phyloP scores from a whole-genome alignment of 257 asterid species.

The Nicotiana tomentosiformis region DNA sequence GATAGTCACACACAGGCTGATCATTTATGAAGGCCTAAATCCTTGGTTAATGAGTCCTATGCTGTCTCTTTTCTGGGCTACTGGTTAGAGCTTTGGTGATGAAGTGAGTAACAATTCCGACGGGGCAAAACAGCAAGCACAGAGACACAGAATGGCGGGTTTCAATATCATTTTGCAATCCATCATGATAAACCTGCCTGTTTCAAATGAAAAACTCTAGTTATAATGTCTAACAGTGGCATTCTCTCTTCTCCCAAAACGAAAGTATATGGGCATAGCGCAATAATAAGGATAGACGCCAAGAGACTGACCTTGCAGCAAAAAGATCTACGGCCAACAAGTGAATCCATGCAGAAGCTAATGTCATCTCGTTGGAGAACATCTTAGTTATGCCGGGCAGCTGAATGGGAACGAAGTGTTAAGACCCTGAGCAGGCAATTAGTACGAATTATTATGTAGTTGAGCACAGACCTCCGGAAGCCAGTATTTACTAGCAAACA shows the following conservation, averaged over 20 bases:
- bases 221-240: neutral
- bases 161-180: slow-evolving; percentile 58
- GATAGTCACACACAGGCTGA: neutral
- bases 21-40: neutral
- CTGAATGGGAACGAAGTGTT: slow-evolving; percentile 23
- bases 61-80: slow-evolving; percentile 14
- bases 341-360: slow-evolving; percentile 98
- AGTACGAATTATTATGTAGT: neutral
- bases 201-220: neutral
- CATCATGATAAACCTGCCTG: slow-evolving; percentile 88
- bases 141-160: slow-evolving; percentile 85
- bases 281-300: neutral
- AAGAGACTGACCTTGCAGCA: slow-evolving; percentile 62
- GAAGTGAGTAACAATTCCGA: slow-evolving; percentile 68
- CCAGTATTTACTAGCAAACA: slow-evolving; percentile 79
- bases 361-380: slow-evolving; percentile 75
- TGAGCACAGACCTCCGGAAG: slow-evolving; percentile 68
- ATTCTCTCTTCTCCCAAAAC: neutral
- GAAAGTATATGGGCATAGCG: neutral
- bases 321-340: slow-evolving; percentile 73
- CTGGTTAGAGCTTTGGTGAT: slow-evolving; percentile 59
- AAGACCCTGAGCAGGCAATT: neutral
- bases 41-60: slow-evolving; percentile 14
- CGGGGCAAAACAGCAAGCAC: slow-evolving; percentile 80
- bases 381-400: slow-evolving; percentile 73